phyloP scores from a whole-genome alignment of 371 early-diverging fungal genomes.

The Mortierella sp. region DNA sequence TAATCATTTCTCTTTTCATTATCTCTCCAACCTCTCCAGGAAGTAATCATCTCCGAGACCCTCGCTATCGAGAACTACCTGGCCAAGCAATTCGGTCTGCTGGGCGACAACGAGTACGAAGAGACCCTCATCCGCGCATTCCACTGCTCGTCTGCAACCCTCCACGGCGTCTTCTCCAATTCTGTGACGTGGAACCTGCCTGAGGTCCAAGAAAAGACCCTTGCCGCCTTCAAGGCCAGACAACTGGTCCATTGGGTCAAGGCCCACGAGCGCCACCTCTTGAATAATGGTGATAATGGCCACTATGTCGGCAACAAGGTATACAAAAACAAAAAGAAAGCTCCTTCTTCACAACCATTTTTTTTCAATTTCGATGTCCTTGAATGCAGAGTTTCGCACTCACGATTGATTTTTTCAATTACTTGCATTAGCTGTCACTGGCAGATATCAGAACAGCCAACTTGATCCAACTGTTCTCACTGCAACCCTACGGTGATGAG shows the following conservation, averaged over 20 bases:
- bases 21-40: background rate
- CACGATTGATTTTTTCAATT: background rate
- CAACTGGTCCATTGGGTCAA: conserved; percentile 13
- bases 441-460: conserved; percentile 25
- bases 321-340: background rate
- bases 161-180: background rate
- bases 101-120: conserved; percentile 28
- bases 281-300: conserved; percentile 25
- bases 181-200: conserved; percentile 10
- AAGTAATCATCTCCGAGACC: conserved; percentile 20
- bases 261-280: conserved; percentile 20
- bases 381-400: background rate
- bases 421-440: conserved; percentile 6
- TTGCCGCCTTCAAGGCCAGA: background rate
- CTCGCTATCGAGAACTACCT: conserved; percentile 22
- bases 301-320: conserved; percentile 34
- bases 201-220: conserved; percentile 8
- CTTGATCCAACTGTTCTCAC: conserved; percentile 11
- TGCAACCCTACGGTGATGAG: conserved; percentile 8
- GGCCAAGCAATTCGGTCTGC: conserved; percentile 15
- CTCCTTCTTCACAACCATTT: too few species aligned
- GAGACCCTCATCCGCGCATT: conserved; percentile 13
- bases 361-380: background rate
- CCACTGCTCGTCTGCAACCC: background rate
- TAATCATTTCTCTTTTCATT: background rate